Evolutionary conservation across 2,329 filamentous ascomycete species (phyloP).

Genomic region (Fusarium succisae): DNA sequence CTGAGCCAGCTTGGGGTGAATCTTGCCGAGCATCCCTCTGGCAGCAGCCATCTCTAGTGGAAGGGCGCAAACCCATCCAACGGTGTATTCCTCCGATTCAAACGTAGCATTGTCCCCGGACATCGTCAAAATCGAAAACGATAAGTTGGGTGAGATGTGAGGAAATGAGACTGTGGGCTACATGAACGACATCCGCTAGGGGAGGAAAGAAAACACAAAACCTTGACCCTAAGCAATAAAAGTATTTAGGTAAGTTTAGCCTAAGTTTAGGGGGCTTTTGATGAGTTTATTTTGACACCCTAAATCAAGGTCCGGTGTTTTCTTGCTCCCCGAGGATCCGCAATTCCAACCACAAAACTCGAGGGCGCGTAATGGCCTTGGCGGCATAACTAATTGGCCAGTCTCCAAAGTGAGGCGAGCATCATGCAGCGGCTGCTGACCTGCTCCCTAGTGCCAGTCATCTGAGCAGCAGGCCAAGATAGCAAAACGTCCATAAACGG

Average conservation of each 20-base stretch:
- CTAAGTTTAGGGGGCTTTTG: too few species aligned
- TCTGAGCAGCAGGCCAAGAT: background rate
- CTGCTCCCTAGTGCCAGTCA: background rate
- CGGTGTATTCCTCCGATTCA: background rate
- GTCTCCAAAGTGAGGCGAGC: background rate
- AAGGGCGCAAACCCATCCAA: background rate
- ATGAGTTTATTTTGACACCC: too few species aligned
- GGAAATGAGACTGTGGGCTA: rapidly evolving
- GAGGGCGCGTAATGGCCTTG: background rate
- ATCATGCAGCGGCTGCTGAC: background rate
- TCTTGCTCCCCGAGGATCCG: too few species aligned
- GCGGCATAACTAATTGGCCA: background rate
- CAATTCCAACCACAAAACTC: too few species aligned
- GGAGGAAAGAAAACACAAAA: too few species aligned
- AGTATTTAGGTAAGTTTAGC: too few species aligned
- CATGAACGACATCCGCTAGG: background rate
- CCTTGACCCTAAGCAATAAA: too few species aligned
- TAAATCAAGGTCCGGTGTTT: too few species aligned
- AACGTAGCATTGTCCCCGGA: rapidly evolving
- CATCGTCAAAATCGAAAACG: background rate
- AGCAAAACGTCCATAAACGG: rapidly evolving
- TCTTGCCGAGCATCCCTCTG: background rate
- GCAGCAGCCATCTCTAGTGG: background rate
- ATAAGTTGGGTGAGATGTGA: rapidly evolving
- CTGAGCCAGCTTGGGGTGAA: background rate